Conservation (phyloP, 2,329 filamentous ascomycete species). For the Colletotrichum sp. region DNA sequence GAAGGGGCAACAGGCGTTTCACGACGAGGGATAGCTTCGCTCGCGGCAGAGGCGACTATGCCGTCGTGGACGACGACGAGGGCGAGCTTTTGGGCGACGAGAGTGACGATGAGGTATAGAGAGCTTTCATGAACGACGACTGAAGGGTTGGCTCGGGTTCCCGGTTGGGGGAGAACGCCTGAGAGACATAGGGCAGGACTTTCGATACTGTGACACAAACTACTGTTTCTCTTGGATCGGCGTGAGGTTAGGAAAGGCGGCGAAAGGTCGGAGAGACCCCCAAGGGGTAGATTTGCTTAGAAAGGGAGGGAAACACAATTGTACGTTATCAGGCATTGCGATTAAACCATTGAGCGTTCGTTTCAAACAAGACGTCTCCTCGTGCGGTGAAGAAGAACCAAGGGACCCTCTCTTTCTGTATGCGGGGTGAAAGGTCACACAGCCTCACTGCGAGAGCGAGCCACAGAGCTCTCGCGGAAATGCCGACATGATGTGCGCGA, state of each 20-base stretch:
- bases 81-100: slow-evolving; percentile 93
- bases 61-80: slow-evolving; percentile 89
- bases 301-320: background rate
- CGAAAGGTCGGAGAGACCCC: background rate
- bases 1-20: slow-evolving; percentile 71
- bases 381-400: background rate
- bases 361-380: background rate
- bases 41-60: slow-evolving; percentile 85
- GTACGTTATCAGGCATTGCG: background rate
- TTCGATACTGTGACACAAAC: background rate
- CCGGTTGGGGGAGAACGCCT: background rate
- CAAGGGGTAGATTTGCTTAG: background rate
- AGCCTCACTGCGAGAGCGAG: background rate
- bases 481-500: background rate
- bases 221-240: slow-evolving; percentile 9
- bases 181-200: background rate
- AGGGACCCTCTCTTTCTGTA: background rate
- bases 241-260: background rate
- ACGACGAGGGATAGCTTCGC: slow-evolving; percentile 91
- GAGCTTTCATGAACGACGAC: background rate
- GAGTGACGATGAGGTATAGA: slow-evolving; percentile 81
- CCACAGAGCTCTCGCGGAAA: background rate
- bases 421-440: background rate
- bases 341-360: background rate
- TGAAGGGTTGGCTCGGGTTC: background rate